phyloP scores from a whole-genome alignment of 768 basidiomycete genomes.

The Pluteus cervinus region DNA sequence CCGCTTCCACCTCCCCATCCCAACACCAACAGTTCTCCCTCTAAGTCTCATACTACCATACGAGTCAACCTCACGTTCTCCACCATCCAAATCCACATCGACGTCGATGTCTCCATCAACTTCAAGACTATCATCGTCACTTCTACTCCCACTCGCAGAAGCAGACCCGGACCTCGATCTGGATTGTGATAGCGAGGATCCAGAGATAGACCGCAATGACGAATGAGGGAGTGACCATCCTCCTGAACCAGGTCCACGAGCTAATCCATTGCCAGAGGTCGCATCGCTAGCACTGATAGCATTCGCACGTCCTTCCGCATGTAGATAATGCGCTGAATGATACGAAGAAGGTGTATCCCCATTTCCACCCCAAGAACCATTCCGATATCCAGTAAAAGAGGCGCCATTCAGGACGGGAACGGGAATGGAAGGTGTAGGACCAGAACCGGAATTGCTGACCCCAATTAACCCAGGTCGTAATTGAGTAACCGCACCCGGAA shows the following conservation, averaged over 20 bases:
- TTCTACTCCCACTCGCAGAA: conserved; percentile 26
- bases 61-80: conserved; percentile 17
- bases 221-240: conserved; percentile 55
- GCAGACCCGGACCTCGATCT: conserved; percentile 18
- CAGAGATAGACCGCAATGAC: conserved; percentile 39
- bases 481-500: conserved; percentile 49
- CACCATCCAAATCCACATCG: conserved; percentile 19
- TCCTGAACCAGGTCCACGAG: conserved; percentile 12
- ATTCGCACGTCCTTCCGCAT: conserved; percentile 4
- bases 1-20: conserved; percentile 27
- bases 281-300: conserved; percentile 16
- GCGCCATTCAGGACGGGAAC: conserved; percentile 23
- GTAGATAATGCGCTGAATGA: too few species aligned
- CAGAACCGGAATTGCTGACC: conserved; percentile 20
- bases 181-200: background rate
- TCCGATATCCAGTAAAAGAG: conserved; percentile 17
- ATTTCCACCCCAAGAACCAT: conserved; percentile 18
- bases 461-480: conserved; percentile 53
- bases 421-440: conserved; percentile 22
- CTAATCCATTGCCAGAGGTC: conserved; percentile 16
- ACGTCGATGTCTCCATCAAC: conserved; percentile 29
- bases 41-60: conserved; percentile 12
- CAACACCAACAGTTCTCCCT: conserved; percentile 12
- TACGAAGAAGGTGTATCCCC: conserved; percentile 21
- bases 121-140: conserved; percentile 23